Base-by-base conservation (phyloP, 495 filamentous ascomycete species). In the Penicillium turbatum region DNA sequence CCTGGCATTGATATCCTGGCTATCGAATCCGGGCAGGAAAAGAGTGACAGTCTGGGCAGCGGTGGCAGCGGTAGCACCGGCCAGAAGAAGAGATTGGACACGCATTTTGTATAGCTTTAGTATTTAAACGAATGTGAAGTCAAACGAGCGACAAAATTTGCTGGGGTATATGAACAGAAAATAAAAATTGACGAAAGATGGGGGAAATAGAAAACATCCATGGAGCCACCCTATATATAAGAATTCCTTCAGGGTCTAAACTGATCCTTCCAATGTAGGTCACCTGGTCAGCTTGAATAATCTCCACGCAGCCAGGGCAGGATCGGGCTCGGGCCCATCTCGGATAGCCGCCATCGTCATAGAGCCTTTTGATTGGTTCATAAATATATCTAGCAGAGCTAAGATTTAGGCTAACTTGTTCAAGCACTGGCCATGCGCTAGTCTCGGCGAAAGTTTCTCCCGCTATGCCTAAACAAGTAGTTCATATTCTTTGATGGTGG, bases 21-120 rank as follows among this genome's bases (percentile, higher is more conserved):
- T 15, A 13, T 56, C 57, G 29, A 56, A 56, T 15, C 57, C 57
- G 2, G 53, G 53, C 11, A 60, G 42, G 53, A 56, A 56, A 39
- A 60, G 53, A 24, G 53, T 49, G 48, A 56, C 53, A 7, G 53
- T 56, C 12, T 56, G 44, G 32, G 53, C 57, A 13, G 32, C 53
- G 12, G 40, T 38, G 12, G 51, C 48, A 8, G 48, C 8, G 11
- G 57, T 32, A 24, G 53, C 57, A 9, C 57, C 48, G 17, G 38
- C 57, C 36, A 60, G 32, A 11, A 60, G 36, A 48, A 60, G 43
- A 26, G 57, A 60, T 37, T 53, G 48, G 32, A 53, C 13, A 29
- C 32, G 53, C 57, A 60, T 60, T 5, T 29, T 51, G 47, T n/a
- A 34, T 29, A 19, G 19, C 6, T 38, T 37, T 4, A 26, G 6